Evolutionary conservation across 192 early-diverging fungal genomes (phyloP).

Genomic region (Funneliformis mosseae): DNA sequence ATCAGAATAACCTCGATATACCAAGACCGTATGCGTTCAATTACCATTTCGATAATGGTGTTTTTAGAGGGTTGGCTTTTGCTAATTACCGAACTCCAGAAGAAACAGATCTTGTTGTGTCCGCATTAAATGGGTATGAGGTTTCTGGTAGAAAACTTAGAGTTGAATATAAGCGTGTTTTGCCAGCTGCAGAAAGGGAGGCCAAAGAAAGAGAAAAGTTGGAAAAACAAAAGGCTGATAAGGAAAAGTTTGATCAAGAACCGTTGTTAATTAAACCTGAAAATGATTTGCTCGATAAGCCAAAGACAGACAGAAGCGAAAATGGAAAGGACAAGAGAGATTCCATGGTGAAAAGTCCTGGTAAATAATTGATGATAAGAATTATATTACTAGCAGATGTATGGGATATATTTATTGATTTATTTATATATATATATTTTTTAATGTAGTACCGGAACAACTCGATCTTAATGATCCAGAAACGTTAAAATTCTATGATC

Average conservation of each 20-base stretch:
- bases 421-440: not conserved
- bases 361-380: conserved; percentile 14
- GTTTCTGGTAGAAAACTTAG: conserved; percentile 73
- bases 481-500: conserved; percentile 71
- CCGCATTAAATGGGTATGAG: conserved; percentile 70
- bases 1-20: conserved; percentile 59
- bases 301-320: conserved; percentile 25
- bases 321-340: conserved; percentile 35
- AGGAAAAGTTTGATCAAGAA: conserved; percentile 35
- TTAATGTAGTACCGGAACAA: conserved; percentile 37
- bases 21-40: conserved; percentile 81
- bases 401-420: not conserved
- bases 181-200: conserved; percentile 63
- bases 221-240: conserved; percentile 39
- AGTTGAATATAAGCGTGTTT: conserved; percentile 80
- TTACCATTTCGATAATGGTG: conserved; percentile 80
- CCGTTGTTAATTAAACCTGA: not conserved
- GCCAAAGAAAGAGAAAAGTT: conserved; percentile 56
- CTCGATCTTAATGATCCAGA: conserved; percentile 74
- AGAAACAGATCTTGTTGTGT: conserved; percentile 70
- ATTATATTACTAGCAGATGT: no score
- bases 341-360: conserved; percentile 9
- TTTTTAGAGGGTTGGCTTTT: conserved; percentile 81
- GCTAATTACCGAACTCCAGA: conserved; percentile 79
- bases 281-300: conserved; percentile 8